A percentile compares a stretch with the other conserved stretches of the same genome.
Conservation (phyloP, 75 land plant species). For the Ceratopteris richardii region DNA sequence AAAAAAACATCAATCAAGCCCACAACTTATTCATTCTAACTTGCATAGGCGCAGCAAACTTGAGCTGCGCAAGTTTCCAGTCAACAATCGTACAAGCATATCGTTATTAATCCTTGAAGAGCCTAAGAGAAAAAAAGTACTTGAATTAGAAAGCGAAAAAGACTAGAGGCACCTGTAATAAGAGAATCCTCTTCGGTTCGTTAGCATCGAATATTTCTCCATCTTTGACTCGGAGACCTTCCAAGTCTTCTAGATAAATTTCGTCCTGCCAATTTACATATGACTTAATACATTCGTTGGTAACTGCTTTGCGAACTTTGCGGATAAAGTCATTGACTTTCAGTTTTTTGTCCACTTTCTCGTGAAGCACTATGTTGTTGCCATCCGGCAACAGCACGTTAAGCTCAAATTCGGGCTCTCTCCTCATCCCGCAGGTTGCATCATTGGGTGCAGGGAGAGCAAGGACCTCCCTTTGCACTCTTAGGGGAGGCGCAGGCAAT, state of each 20-base stretch:
- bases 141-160: too few species aligned
- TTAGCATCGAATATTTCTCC: conserved; percentile 5
- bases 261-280: conserved; percentile 19
- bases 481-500: too few species aligned
- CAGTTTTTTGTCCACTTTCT: not conserved
- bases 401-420: not conserved
- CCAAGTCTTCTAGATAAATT: conserved; percentile 22
- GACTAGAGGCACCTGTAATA: conserved; percentile 1
- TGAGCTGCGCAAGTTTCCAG: too few species aligned
- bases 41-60: too few species aligned
- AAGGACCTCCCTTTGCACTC: too few species aligned
- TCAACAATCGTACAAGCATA: too few species aligned
- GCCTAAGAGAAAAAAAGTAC: too few species aligned
- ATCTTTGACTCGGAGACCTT: conserved; percentile 1
- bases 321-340: not conserved
- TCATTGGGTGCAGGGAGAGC: too few species aligned
- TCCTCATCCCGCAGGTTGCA: too few species aligned
- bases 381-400: conserved; percentile 11
- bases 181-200: conserved; percentile 8
- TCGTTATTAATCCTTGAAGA: too few species aligned
- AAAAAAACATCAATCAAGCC: too few species aligned
- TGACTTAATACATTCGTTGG: not conserved
- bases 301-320: not conserved
- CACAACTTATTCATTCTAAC: too few species aligned
- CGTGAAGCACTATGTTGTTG: not conserved